A percentile compares a stretch with the other conserved stretches of the same genome.
Evolutionary conservation across 805 yeast species (phyloP).

Genomic region (Helenozyma baotianmanensis): DNA sequence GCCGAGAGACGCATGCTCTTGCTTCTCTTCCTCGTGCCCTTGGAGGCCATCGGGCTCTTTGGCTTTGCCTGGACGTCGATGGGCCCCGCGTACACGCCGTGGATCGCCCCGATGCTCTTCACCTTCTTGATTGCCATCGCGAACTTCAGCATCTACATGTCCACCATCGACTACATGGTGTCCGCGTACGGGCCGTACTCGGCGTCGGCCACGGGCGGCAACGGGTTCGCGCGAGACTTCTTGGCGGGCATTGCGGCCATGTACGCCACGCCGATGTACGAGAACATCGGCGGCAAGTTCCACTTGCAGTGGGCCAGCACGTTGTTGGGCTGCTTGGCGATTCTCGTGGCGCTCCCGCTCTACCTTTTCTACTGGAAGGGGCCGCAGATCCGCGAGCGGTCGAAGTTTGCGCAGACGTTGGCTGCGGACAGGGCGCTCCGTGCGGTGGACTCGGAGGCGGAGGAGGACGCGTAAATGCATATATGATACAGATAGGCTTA

Average conservation of each 20-base stretch:
- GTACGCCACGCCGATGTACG: conserved; percentile 35
- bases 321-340: conserved; percentile 30
- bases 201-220: conserved; percentile 42
- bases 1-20: conserved; percentile 28
- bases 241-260: conserved; percentile 37
- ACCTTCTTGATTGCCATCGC: conserved; percentile 35
- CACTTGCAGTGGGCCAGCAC: conserved; percentile 39
- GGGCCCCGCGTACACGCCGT: conserved; percentile 35
- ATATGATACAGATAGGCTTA: no score
- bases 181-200: conserved; percentile 40
- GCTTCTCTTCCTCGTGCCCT: conserved; percentile 33
- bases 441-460: conserved; percentile 9
- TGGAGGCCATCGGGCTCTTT: conserved; percentile 35
- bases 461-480: conserved; percentile 3
- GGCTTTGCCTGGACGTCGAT: conserved; percentile 41
- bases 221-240: conserved; percentile 39
- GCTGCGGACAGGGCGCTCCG: conserved; percentile 21
- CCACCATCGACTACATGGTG: conserved; percentile 42
- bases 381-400: conserved; percentile 27
- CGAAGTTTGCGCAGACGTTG: conserved; percentile 35
- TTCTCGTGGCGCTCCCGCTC: conserved; percentile 31
- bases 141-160: conserved; percentile 38
- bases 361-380: conserved; percentile 39
- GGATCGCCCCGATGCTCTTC: conserved; percentile 41
- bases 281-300: conserved; percentile 23